Conservation (phyloP, 2,329 filamentous ascomycete species). For the Cadophora malorum region DNA sequence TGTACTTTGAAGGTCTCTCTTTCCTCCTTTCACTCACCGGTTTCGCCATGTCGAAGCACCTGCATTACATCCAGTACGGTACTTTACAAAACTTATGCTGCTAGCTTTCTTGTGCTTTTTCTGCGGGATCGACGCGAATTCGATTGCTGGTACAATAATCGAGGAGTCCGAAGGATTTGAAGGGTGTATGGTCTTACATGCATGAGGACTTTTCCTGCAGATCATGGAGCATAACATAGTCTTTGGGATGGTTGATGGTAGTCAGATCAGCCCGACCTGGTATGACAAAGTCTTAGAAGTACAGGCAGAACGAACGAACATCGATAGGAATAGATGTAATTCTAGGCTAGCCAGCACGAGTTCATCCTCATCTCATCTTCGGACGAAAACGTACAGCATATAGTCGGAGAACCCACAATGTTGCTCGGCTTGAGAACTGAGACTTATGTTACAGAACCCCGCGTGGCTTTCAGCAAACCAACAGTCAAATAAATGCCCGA, state of each 20-base stretch:
- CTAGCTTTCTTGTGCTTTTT: background rate
- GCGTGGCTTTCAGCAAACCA: conserved; percentile 1
- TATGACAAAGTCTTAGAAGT: background rate
- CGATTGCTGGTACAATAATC: background rate
- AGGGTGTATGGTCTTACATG: background rate
- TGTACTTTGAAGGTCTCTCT: conserved; percentile 35
- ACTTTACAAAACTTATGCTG: background rate
- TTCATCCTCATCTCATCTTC: background rate
- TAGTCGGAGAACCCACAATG: background rate
- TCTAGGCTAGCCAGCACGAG: background rate
- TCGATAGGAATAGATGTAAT: background rate
- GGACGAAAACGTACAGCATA: conserved; percentile 10
- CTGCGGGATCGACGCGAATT: background rate
- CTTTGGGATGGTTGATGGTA: background rate
- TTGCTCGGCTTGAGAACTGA: background rate
- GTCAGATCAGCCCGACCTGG: background rate
- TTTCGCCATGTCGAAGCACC: conserved; percentile 24
- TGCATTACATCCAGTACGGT: background rate
- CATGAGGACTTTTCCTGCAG: background rate
- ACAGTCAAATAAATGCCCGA: background rate
- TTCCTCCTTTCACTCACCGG: conserved; percentile 32
- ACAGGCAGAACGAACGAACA: background rate
- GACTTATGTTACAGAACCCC: background rate
- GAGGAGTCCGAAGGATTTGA: background rate
- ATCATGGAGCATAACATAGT: background rate